Evolutionary conservation across 345 rosid genomes (phyloP).

Genomic region (Gynandropsis gynandra): DNA sequence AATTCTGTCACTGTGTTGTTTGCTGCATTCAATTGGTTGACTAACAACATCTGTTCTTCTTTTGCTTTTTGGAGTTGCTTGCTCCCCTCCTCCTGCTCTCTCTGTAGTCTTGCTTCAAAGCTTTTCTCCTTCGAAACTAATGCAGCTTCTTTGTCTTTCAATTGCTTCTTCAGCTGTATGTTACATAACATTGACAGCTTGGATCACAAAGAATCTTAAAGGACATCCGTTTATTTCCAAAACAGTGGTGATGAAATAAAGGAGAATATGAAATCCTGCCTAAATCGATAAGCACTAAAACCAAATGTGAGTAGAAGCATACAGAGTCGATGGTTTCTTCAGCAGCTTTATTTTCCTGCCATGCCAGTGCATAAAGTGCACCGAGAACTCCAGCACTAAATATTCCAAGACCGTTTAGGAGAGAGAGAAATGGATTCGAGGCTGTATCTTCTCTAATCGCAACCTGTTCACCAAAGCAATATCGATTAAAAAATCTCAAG

Average conservation of each 20-base stretch:
- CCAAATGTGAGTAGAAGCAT: conserved; percentile 28
- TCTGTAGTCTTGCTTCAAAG: conserved; percentile 46
- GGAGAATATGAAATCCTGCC: too few species aligned
- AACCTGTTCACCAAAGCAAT: conserved; percentile 30
- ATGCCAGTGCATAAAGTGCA: conserved; percentile 72
- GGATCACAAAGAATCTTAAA: too few species aligned
- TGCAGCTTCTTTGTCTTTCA: conserved; percentile 65
- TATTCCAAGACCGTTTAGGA: conserved; percentile 73
- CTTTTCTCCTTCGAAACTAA: conserved; percentile 44
- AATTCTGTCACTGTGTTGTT: conserved; percentile 47
- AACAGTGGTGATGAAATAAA: too few species aligned
- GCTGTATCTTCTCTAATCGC: conserved; percentile 34
- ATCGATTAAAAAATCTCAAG: conserved; percentile 12
- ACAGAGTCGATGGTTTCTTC: conserved; percentile 60
- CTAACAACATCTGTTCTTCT: conserved; percentile 50
- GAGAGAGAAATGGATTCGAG: conserved; percentile 53
- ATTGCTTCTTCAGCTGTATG: conserved; percentile 50
- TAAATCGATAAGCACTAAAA: neutral
- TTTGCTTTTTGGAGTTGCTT: conserved; percentile 41
- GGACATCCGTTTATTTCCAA: too few species aligned
- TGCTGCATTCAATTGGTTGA: conserved; percentile 55
- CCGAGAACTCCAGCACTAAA: conserved; percentile 70
- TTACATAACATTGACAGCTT: conserved; percentile 1
- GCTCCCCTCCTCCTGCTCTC: conserved; percentile 51
- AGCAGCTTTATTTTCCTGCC: conserved; percentile 48